Evolutionary conservation across 2,329 filamentous ascomycete genomes (phyloP), one percentile per base, ranked within the genome.

Genomic region (Elsinoe arachidis): DNA sequence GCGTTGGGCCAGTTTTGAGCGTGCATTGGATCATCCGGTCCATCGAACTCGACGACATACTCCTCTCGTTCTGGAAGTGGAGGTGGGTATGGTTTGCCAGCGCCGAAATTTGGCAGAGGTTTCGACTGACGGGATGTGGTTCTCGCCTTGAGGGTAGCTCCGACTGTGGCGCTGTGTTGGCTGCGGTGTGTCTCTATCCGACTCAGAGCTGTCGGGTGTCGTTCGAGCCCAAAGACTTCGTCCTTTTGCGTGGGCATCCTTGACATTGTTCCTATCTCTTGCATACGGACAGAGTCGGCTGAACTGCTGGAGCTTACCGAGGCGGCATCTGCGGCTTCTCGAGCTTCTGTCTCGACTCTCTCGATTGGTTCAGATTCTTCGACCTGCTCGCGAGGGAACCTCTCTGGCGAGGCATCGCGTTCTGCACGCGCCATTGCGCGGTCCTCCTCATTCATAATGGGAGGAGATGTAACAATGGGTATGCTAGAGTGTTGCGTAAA

Each of bases 31-130:
- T 96, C 90, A 62, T 90, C 79, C 1, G 83, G 85, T 0, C 90
- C 90, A 63, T 91, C 86, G 67, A 95, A 96, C 39, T 80, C 87
- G 43, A 91, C 87, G 0, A 90, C 86, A 66, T 91, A 92, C 62
- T 88, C 83, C 64, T 91, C 87, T 63, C 80, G 78, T 12, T 84
- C 81, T 1, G 87, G 86, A 41, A 91, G 68, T 0, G 74, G 76
- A 2, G 87, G 87, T 2, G 88, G 88, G 65, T 83, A 89, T 0
- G 83, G 77, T 72, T 90, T 91, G n/a, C 85, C 86, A 56, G 77
- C 82, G 35, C 87, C 87, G 69, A 90, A 88, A 5, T 74, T 71
- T 1, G 87, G 87, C 57, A 90, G 67, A 0, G 86, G 83, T 66
- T 73, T 75, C 4, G 76, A 81, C 51, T 80, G 75, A 51, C 80